These are phyloP conservation scores for Phytophthora capsici DNA, from an alignment of 352 stramenopile genomes.

Conservation along the genomic window DNA sequence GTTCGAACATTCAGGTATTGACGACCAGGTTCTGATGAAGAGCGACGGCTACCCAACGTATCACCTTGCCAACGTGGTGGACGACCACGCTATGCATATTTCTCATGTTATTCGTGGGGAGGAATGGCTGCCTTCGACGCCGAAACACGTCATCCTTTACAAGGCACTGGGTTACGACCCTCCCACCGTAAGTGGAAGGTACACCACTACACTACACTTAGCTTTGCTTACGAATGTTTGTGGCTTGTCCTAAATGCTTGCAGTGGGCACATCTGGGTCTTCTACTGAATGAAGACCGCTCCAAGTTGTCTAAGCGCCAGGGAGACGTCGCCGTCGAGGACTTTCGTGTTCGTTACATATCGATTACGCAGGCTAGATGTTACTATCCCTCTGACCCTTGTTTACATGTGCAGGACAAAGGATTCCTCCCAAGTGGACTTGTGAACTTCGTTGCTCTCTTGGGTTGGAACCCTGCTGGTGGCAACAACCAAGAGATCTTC, in stretches of 20 bases:
- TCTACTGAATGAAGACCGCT: conserved; percentile 97
- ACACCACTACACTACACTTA: too few relatives aligned
- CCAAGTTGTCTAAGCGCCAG: conserved; percentile 98
- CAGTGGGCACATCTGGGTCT: conserved; percentile 92
- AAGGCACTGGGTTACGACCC: conserved; percentile 83
- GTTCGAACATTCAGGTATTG: conserved; percentile 89
- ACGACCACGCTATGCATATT: conserved; percentile 98
- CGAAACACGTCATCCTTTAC: conserved; percentile 93
- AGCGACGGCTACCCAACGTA: conserved; percentile 94
- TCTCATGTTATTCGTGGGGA: conserved; percentile 98
- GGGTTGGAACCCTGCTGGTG: conserved; percentile 95
- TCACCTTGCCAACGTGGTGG: conserved; percentile 94
- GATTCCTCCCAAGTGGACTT: conserved; percentile 95
- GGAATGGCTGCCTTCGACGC: conserved; percentile 92
- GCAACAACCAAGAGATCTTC: conserved; percentile 98
- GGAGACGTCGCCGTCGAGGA: conserved; percentile 97
- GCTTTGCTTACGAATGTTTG: too few relatives aligned
- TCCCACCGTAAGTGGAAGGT: conserved; percentile 61
- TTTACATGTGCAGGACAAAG: conserved; percentile 79
- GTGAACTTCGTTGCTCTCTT: conserved; percentile 99
- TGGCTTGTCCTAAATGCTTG: neutral
- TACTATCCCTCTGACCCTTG: neutral
- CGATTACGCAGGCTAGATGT: neutral
- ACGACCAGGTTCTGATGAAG: conserved; percentile 94
- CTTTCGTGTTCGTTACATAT: conserved; percentile 82